Percentiles rank a stretch among this genome's conserved stretches.
Conservation (phyloP, 2,329 filamentous ascomycete species). For the Didymella pomorum region DNA sequence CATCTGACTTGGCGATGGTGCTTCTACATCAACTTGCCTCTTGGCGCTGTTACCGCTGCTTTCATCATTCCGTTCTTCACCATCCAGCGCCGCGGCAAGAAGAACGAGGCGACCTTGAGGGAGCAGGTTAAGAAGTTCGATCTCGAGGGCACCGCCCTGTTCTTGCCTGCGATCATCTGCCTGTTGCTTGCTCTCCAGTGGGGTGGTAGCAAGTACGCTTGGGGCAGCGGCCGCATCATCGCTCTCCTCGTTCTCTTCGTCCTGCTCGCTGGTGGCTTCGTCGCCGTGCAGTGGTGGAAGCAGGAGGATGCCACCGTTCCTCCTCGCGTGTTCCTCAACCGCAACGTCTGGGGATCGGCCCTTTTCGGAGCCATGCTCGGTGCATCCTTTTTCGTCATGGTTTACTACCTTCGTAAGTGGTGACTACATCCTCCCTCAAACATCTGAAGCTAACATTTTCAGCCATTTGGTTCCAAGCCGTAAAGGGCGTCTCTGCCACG, state of each 20-base stretch:
- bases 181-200: constrained; percentile 60
- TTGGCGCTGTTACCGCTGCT: constrained; percentile 55
- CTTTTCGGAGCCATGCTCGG: constrained; percentile 54
- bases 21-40: constrained; percentile 58
- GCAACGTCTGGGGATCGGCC: constrained; percentile 54
- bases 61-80: constrained; percentile 54
- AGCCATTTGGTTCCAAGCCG: constrained; percentile 60
- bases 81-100: constrained; percentile 44
- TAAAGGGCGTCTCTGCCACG: constrained; percentile 56
- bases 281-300: constrained; percentile 55
- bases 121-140: constrained; percentile 57
- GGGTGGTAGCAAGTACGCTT: constrained; percentile 59
- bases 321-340: constrained; percentile 56
- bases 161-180: constrained; percentile 59
- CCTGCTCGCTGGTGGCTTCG: constrained; percentile 54
- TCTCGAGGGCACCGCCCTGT: constrained; percentile 53
- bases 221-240: constrained; percentile 57
- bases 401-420: constrained; percentile 53
- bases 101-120: constrained; percentile 46
- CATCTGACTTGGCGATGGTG: constrained; percentile 59
- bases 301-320: constrained; percentile 57
- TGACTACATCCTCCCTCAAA: neutral
- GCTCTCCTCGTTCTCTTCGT: constrained; percentile 56
- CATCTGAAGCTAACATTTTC: constrained; percentile 18
- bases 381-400: constrained; percentile 55